These are phyloP conservation scores for Aotearoamyces nothofagi DNA, from an alignment of 2,329 filamentous ascomycete species.

Conservation along the genomic window DNA sequence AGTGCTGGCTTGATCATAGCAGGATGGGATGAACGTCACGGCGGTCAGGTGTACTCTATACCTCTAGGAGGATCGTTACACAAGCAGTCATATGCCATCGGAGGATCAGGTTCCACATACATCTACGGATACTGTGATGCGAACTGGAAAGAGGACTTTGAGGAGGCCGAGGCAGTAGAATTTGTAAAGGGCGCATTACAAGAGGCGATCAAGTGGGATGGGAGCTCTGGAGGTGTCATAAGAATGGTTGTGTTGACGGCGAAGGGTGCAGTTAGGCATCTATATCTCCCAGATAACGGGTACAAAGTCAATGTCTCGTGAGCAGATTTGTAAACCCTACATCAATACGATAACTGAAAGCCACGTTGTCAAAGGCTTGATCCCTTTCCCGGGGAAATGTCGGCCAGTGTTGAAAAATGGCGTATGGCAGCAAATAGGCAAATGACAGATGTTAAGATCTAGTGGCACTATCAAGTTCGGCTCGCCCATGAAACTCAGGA, in stretches of 20 bases:
- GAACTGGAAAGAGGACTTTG: constrained; percentile 92
- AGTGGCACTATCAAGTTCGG: too few relatives aligned
- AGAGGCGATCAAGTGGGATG: constrained; percentile 99
- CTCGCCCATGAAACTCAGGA: too few relatives aligned
- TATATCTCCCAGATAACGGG: constrained; percentile 75
- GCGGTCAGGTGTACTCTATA: constrained; percentile 95
- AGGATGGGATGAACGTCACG: constrained; percentile 91
- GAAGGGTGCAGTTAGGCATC: constrained; percentile 77
- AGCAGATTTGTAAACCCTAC: too few relatives aligned
- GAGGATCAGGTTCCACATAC: constrained; percentile 93
- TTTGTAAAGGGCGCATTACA: constrained; percentile 86
- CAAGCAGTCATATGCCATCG: constrained; percentile 93
- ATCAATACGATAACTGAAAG: too few relatives aligned
- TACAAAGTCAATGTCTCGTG: constrained; percentile 2
- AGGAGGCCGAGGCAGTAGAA: constrained; percentile 72
- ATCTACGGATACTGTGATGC: constrained; percentile 98
- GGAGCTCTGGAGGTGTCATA: constrained; percentile 95
- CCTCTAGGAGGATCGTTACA: constrained; percentile 91
- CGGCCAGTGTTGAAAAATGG: too few relatives aligned
- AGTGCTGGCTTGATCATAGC: constrained; percentile 96
- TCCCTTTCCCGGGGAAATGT: too few relatives aligned
- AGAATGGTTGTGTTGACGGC: constrained; percentile 92
- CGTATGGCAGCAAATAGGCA: too few relatives aligned
- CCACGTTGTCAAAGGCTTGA: too few relatives aligned
- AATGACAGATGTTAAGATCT: too few relatives aligned